Base-by-base conservation (phyloP, 2,329 filamentous ascomycete species). In the Fusarium sp. region DNA sequence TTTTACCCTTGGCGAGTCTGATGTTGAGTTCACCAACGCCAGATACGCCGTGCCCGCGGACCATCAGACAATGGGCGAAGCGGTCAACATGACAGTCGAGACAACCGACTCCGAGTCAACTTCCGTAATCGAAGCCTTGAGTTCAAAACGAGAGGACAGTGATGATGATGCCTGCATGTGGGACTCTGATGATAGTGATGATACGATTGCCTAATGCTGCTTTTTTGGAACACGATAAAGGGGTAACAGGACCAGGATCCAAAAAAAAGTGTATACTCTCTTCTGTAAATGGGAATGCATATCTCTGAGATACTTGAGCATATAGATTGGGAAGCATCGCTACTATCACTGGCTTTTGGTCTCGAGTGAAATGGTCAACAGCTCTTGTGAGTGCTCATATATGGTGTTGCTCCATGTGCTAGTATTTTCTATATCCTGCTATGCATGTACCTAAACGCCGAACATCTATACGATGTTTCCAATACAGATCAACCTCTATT, bases 401-500 rank as follows among this genome's bases (percentile, higher is more conserved):
- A 72, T 64, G 51, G 60, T 73, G 60, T 70, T 56, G 68, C 67
- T 72, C 30, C 48, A 59, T 45, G 47, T 71, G 28, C 34, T 24
- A 14, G 24, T 67, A 58, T 48, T 73, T 68, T 57, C 48, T 48
- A 56, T 59, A 55, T 38, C 60, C 52, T 32, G 34, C 38, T 63
- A 62, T 75, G 57, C 57, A 73, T 66, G 38, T 61, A 39, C 60
- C 65, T 57, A 47, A 60, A 69, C 44, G 68, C 63, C 66, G 34
- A 67, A 47, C 48, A 39, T 57, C 41, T 54, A 56, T 59, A 55
- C 63, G 15, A 48, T 65, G 57, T 51, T 28, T 38, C 18, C 20
- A 59, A 51, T 15, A 48, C 14, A 56, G 4, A 41, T 62, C 20
- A 89, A 0, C 94, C 94, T 84, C 92, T 90, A 82, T 97, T 96